Evolutionary conservation across 805 yeast species (phyloP), one percentile per base, ranked within the genome.

Genomic region (Saturnispora zaruensis): DNA sequence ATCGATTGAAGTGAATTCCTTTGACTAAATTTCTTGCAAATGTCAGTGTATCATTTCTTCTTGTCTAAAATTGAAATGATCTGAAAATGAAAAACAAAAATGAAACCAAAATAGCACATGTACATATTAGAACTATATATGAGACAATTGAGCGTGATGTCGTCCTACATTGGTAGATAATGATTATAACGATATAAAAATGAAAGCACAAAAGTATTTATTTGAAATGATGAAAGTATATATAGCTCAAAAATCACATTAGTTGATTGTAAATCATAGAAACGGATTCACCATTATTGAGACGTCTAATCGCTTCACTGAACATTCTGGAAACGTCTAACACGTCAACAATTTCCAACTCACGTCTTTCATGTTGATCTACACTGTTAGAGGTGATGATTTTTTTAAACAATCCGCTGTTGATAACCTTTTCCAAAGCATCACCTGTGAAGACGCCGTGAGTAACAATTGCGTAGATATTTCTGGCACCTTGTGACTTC

Each of bases 211-310:
- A 34, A 16, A 8, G 7, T 16, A 34, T 16, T n/a, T 16, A 34
- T 34, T 34, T 16, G 4, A 33, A 34, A 34, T 9, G 32, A 28
- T 13, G 21, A 24, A 44, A 33, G 14, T 30, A 20, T 44, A 33
- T 14, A n/a, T 44, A 36, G 13, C 32, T 28, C 32, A 13, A n/a
- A 23, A 32, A 8, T 59, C 54, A 78, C 79, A 80, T 76, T 2
- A 81, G 95, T 58, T 86, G 90, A 59, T 89, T 96, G 68, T 90
- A 93, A 53, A 93, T 72, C 87, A 88, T 84, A 18, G 95, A 84
- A 16, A 93, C 96, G 14, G 91, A 81, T 71, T 93, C 99, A 57
- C 99, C 99, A 59, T 93, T 93, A 66, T 93, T 96, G 46, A 93
- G 91, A 66, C 99, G 77, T 65, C 99, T 76, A 42, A 93, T 88